These are phyloP conservation scores for Hanseniaspora jakobsenii DNA, from an alignment of 805 yeast genomes.

Conservation along the genomic window DNA sequence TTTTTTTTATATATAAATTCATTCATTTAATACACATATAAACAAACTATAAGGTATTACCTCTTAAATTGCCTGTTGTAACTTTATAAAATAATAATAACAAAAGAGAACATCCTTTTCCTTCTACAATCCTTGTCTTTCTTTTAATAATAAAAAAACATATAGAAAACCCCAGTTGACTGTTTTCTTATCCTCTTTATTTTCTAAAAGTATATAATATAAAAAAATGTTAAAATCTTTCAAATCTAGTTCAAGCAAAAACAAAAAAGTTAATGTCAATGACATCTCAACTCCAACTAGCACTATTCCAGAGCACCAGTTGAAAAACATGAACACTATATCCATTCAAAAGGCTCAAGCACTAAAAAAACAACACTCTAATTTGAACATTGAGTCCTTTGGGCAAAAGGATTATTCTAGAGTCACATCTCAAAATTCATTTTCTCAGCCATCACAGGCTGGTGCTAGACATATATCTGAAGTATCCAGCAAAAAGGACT, in stretches of 20 bases:
- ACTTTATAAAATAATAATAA: too few species aligned
- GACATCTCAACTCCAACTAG: constrained; percentile 29
- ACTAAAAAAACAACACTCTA: constrained; percentile 10
- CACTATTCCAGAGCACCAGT: constrained; percentile 18
- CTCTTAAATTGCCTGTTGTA: too few species aligned
- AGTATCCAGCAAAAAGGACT: constrained; percentile 5
- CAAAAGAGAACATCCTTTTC: too few species aligned
- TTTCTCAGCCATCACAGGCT: not conserved
- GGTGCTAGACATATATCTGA: not conserved
- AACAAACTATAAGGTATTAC: too few species aligned
- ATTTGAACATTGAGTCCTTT: constrained; percentile 2
- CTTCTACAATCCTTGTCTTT: too few species aligned
- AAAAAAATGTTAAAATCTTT: constrained; percentile 25
- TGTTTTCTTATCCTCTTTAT: not conserved
- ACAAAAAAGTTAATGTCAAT: constrained; percentile 27
- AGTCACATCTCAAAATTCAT: constrained; percentile 20
- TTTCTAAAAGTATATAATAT: not conserved
- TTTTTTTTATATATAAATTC: too few species aligned
- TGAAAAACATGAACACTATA: constrained; percentile 23
- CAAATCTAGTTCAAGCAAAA: constrained; percentile 23
- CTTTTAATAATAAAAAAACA: too few species aligned
- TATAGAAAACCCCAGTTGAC: too few species aligned
- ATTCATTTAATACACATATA: too few species aligned
- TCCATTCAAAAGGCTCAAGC: constrained; percentile 20
- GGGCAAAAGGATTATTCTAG: constrained; percentile 19